phyloP scores from a whole-genome alignment of 163 green algal species.

The Scenedesmus sp. region DNA sequence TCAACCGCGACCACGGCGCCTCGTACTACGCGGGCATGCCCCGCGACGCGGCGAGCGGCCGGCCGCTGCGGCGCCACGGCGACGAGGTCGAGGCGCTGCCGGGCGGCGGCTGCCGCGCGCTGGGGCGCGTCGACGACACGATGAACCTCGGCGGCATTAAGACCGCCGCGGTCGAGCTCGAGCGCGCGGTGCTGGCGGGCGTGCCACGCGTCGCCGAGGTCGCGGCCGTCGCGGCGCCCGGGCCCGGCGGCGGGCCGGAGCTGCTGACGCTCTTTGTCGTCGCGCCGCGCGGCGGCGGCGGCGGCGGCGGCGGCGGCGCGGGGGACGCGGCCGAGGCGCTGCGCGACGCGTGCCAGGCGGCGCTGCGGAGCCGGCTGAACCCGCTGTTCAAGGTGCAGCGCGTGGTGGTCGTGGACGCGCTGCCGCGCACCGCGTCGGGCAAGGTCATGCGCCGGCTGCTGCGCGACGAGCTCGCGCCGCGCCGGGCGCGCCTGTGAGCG shows the following conservation, averaged over 20 bases:
- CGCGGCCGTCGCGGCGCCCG: conserved; percentile 82
- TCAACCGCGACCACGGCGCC: conserved; percentile 85
- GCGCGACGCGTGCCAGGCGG: conserved; percentile 58
- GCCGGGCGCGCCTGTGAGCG: conserved; percentile 8
- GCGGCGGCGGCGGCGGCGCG: background rate
- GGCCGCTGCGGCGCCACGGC: conserved; percentile 84
- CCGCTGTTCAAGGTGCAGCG: conserved; percentile 90
- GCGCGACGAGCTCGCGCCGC: conserved; percentile 48
- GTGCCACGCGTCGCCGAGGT: conserved; percentile 66
- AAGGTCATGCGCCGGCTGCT: conserved; percentile 93
- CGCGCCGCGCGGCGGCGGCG: background rate
- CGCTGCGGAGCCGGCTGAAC: conserved; percentile 79
- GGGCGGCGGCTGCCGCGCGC: conserved; percentile 73
- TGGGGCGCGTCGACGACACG: conserved; percentile 91
- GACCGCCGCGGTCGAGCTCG: conserved; percentile 81
- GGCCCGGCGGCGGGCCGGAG: conserved; percentile 83
- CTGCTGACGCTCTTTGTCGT: conserved; percentile 87
- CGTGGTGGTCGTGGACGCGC: conserved; percentile 60
- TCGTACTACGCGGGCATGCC: conserved; percentile 93
- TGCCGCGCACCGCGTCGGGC: conserved; percentile 92
- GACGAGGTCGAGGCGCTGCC: conserved; percentile 78
- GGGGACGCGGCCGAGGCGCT: conserved; percentile 33
- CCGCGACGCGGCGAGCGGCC: conserved; percentile 15
- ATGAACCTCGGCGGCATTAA: conserved; percentile 99
- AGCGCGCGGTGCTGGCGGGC: conserved; percentile 71